Evolutionary conservation across 2,329 filamentous ascomycete genomes (phyloP).

Genomic region (Dichotomopilus funicola): DNA sequence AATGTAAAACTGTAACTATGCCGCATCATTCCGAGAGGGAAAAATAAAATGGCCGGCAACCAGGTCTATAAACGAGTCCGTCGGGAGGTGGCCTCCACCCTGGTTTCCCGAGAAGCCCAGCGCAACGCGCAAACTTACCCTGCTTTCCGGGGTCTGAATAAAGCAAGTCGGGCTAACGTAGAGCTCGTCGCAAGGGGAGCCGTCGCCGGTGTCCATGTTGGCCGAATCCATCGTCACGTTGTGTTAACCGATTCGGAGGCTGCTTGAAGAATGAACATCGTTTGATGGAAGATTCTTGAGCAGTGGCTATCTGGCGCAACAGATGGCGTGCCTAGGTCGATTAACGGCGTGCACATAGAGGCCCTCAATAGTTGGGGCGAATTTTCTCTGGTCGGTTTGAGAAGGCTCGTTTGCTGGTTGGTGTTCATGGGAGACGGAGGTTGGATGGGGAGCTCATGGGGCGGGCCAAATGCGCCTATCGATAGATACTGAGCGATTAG

Average conservation of each 20-base stretch:
- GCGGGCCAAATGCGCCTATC: neutral
- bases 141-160: conserved; percentile 25
- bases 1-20: neutral
- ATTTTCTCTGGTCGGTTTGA: too few relatives aligned
- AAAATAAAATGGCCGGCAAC: neutral
- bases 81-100: too few relatives aligned
- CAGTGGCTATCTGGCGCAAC: neutral
- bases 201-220: neutral
- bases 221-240: conserved; percentile 9
- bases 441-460: neutral
- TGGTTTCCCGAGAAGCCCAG: neutral
- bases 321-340: too few relatives aligned
- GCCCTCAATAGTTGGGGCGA: too few relatives aligned
- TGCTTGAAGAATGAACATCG: conserved; percentile 5
- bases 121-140: conserved; percentile 20
- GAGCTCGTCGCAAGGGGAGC: conserved; percentile 16
- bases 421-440: neutral
- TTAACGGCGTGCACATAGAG: too few relatives aligned
- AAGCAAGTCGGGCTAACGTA: conserved; percentile 23
- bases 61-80: too few relatives aligned
- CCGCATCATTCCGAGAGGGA: neutral
- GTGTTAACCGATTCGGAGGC: neutral
- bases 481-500: neutral
- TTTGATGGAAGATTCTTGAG: neutral
- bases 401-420: too few relatives aligned